phyloP scores from a whole-genome alignment of 129 eudicot genomes.

The Tagetes patula region DNA sequence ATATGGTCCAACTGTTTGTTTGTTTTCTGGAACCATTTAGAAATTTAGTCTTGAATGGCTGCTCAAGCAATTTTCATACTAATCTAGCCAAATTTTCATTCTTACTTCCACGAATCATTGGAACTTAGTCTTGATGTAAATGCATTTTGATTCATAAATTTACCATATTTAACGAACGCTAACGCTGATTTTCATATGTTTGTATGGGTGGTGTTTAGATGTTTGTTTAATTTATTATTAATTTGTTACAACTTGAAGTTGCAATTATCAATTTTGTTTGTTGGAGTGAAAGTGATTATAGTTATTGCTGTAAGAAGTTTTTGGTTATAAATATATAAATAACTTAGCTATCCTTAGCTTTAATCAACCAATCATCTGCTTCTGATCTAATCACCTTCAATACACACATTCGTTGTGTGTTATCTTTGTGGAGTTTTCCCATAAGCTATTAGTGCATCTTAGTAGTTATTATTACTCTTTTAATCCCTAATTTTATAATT shows the following conservation, averaged over 20 bases:
- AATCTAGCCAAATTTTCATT: background rate
- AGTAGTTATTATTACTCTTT: background rate
- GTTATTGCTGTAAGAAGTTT: background rate
- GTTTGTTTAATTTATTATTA: background rate
- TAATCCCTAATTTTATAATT: background rate
- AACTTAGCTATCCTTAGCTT: background rate
- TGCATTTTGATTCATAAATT: background rate
- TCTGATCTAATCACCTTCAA: background rate
- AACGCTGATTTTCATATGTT: background rate
- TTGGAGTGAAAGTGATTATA: background rate
- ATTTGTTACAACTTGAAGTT: background rate
- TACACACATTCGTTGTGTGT: background rate
- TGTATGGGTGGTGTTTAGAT: background rate
- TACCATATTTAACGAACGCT: background rate
- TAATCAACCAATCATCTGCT: background rate
- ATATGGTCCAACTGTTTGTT: background rate
- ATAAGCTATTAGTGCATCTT: background rate
- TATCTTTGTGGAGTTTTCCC: background rate
- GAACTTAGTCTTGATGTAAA: background rate
- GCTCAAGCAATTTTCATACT: constrained; percentile 3
- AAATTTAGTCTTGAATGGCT: background rate
- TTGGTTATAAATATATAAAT: background rate
- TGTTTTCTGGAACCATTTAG: background rate
- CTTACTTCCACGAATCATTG: background rate
- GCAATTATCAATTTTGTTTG: background rate